phyloP scores from a whole-genome alignment of 2,329 filamentous ascomycete genomes.

The Metarhizium humberi region DNA sequence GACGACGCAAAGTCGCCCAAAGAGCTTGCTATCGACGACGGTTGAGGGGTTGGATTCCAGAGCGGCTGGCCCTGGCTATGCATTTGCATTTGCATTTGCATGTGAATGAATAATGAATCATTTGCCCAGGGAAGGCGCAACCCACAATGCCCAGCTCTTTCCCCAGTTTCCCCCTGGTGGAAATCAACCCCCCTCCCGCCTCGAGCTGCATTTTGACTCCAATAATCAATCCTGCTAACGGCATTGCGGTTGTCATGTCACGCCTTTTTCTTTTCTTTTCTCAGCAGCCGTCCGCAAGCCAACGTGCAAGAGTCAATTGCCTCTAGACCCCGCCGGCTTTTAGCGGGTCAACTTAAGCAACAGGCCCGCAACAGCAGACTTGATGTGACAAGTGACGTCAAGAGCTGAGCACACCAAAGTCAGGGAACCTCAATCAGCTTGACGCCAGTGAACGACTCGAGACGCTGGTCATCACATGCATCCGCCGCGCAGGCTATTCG shows the following conservation, averaged over 20 bases:
- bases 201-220: too few relatives aligned
- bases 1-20: neutral
- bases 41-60: too few relatives aligned
- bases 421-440: too few relatives aligned
- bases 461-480: neutral
- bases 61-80: neutral
- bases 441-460: neutral
- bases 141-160: neutral
- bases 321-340: neutral
- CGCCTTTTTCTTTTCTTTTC: neutral
- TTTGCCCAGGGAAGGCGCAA: neutral
- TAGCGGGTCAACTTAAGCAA: neutral
- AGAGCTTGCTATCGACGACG: neutral
- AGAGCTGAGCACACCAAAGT: too few relatives aligned
- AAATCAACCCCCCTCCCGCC: neutral
- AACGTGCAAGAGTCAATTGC: neutral
- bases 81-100: too few relatives aligned
- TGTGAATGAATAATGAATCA: too few relatives aligned
- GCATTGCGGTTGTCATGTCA: neutral
- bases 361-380: neutral
- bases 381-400: too few relatives aligned
- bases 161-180: neutral
- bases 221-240: too few relatives aligned
- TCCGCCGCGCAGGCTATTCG: neutral
- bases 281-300: neutral